Conservation (phyloP, 495 filamentous ascomycete genomes). For the Lasiosphaeria miniovina region DNA sequence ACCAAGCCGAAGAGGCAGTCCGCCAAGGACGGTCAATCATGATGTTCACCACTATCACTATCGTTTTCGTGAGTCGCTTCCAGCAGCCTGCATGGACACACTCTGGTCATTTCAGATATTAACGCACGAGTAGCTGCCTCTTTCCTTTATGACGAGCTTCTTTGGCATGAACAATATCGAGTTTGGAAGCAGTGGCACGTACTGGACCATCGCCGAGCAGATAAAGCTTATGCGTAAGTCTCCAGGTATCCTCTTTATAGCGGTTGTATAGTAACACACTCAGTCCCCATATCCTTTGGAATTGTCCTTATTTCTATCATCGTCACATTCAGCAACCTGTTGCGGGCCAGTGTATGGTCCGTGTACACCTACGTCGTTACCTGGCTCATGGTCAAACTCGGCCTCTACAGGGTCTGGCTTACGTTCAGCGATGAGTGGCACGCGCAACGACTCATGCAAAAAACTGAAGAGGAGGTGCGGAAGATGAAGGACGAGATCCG, state of each 20-base stretch:
- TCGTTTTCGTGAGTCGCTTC: conserved; percentile 43
- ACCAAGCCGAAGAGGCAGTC: conserved; percentile 55
- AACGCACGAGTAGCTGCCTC: background rate
- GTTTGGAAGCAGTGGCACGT: background rate
- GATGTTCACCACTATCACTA: conserved; percentile 64
- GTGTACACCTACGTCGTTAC: conserved; percentile 12
- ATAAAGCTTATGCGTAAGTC: background rate
- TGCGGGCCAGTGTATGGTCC: conserved; percentile 19
- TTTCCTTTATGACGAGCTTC: conserved; percentile 6
- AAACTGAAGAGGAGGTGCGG: conserved; percentile 10
- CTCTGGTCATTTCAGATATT: conserved; percentile 2
- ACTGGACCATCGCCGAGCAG: background rate
- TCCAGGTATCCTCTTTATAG: background rate
- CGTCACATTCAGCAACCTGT: conserved; percentile 17
- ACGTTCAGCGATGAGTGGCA: conserved; percentile 3
- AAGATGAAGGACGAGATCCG: conserved; percentile 13
- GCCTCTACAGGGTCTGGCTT: conserved; percentile 23
- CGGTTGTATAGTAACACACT: background rate
- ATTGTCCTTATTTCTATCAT: conserved; percentile 25
- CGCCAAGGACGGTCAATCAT: conserved; percentile 58
- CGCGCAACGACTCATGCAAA: conserved; percentile 1
- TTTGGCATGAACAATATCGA: conserved; percentile 5
- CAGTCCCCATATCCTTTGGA: conserved; percentile 30
- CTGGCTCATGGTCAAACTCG: conserved; percentile 10
- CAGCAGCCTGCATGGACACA: background rate